phyloP scores from a whole-genome alignment of 2,329 filamentous ascomycete genomes.

The Apiospora aurea region DNA sequence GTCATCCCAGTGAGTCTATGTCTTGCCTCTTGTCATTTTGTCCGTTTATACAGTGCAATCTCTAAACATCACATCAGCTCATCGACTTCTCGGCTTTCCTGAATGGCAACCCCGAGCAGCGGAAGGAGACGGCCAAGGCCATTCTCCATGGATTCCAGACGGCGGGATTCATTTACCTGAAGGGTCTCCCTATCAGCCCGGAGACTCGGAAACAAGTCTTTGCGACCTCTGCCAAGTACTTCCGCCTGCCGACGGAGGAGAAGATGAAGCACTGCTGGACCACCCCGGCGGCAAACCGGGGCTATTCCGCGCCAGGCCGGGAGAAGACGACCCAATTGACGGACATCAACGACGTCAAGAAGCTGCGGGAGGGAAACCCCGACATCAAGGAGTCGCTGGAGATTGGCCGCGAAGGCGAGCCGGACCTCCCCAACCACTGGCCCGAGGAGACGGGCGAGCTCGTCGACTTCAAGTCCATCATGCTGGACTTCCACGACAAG shows the following conservation, averaged over 20 bases:
- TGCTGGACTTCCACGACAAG: slow-evolving; percentile 76
- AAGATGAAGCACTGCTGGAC: slow-evolving; percentile 77
- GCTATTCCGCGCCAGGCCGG: slow-evolving; percentile 72
- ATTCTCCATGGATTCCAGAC: slow-evolving; percentile 83
- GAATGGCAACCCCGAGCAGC: slow-evolving; percentile 64
- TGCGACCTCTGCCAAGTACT: slow-evolving; percentile 73
- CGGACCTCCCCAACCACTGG: slow-evolving; percentile 79
- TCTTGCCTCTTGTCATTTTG: neutral
- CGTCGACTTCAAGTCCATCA: slow-evolving; percentile 70
- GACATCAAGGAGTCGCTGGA: slow-evolving; percentile 72
- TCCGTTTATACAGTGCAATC: neutral
- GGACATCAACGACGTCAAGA: slow-evolving; percentile 63
- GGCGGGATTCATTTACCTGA: slow-evolving; percentile 89
- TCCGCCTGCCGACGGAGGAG: slow-evolving; percentile 64
- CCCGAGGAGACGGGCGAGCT: slow-evolving; percentile 61
- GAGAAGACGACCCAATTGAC: slow-evolving; percentile 72
- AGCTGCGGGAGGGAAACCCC: slow-evolving; percentile 63
- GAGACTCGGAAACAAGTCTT: slow-evolving; percentile 69
- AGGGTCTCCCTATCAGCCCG: slow-evolving; percentile 75
- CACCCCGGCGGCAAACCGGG: slow-evolving; percentile 74
- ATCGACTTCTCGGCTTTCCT: slow-evolving; percentile 82
- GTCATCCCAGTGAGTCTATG: slow-evolving; percentile 56
- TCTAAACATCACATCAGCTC: slow-evolving; percentile 55
- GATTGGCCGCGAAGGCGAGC: slow-evolving; percentile 67
- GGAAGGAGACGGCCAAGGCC: slow-evolving; percentile 70